Base-by-base conservation (phyloP, 768 basidiomycete species). In the Xerocomus brunneocitrinus region DNA sequence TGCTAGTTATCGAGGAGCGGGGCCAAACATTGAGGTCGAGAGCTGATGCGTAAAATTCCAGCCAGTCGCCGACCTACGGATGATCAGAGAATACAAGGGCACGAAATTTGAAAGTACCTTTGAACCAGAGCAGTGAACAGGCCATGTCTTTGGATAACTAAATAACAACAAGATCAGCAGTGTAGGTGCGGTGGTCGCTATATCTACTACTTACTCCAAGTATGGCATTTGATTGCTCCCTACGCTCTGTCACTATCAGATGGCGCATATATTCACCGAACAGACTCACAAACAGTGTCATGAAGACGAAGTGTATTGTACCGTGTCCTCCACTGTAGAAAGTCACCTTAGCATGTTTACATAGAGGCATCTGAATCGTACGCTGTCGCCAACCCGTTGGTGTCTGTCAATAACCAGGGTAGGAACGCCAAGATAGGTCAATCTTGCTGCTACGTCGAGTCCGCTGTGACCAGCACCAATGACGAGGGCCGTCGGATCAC, bases 381-480 rank as follows among this genome's bases (percentile, higher is more conserved):
- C 63, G 14, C 53, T 78, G 57, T 83, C 81, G 6, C 85, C 81
- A 13, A 83, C 67, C 19, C 76, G 68, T 22, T 64, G 45, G 39
- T 78, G 74, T 56, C 71, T 71, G 58, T 87, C 84, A 13, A 87
- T 67, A 24, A 84, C 67, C 22, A 90, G 71, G 0, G 76, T 71
- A 9, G 71, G 62, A 14, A 89, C 71, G 16, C 78, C 78, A 28
- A 87, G 68, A 35, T 68, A 70, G 57, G 82, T 81, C 56, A 90
- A 68, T 25, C 84, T 72, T 2, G 85, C 83, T 0, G 86, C 85
- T 1, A 82, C 60, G 35, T 73, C 78, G 40, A 91, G 67, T 3
- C 87, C 88, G 56, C 79, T 78, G 53, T 87, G 88, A 1, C 84
- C 84, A 4, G 76, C 84, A 8, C 84, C 83, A 22, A 86, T 72